Conservation (phyloP, 768 basidiomycete species). For the Mycena filopes region DNA sequence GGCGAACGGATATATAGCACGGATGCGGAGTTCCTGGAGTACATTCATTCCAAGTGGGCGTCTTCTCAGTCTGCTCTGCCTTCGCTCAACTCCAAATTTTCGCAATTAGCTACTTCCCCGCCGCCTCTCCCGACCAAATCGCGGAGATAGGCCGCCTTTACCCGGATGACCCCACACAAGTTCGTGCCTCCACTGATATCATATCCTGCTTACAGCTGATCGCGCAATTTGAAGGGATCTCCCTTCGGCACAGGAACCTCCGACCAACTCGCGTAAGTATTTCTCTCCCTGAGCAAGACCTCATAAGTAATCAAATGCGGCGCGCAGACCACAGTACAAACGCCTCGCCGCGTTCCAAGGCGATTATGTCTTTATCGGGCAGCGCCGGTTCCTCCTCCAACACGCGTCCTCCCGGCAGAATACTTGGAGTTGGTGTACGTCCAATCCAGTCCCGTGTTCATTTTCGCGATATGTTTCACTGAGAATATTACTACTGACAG, state of each 20-base stretch:
- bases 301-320: not conserved
- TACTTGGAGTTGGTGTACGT: too few relatives aligned
- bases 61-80: not conserved
- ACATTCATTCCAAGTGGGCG: not conserved
- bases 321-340: constrained; percentile 50
- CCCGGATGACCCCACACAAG: constrained; percentile 1
- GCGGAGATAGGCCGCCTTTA: not conserved
- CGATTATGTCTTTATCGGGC: too few relatives aligned
- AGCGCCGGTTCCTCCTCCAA: too few relatives aligned
- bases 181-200: not conserved
- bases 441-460: too few relatives aligned
- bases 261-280: too few relatives aligned
- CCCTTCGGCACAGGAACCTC: too few relatives aligned
- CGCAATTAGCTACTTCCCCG: not conserved
- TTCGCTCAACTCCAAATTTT: too few relatives aligned
- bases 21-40: not conserved
- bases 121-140: too few relatives aligned
- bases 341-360: constrained; percentile 39
- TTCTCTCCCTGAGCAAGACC: too few relatives aligned
- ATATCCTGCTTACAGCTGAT: not conserved
- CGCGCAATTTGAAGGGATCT: too few relatives aligned
- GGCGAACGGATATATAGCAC: too few relatives aligned
- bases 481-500: constrained; percentile 36
- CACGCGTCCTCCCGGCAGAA: too few relatives aligned
- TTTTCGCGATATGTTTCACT: not conserved